phyloP scores from a whole-genome alignment of 2,329 filamentous ascomycete genomes.

The Trichophyton verrucosum region DNA sequence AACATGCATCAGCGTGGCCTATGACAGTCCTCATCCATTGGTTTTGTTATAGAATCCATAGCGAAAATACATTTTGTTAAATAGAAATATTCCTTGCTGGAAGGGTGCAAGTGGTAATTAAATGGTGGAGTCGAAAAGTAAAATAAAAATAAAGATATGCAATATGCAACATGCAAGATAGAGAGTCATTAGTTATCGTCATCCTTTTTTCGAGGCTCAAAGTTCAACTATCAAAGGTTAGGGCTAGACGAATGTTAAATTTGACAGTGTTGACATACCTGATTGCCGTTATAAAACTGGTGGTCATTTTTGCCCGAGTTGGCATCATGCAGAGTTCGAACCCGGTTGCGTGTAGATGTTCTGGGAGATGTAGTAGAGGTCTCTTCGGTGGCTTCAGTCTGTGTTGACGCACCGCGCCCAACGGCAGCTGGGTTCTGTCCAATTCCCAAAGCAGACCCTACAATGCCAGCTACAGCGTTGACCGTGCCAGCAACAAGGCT shows the following conservation, averaged over 20 bases:
- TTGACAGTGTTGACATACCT: constrained; percentile 44
- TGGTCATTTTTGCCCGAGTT: constrained; percentile 45
- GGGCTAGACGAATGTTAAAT: neutral
- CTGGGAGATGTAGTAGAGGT: constrained; percentile 7
- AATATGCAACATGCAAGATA: neutral
- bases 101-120: neutral
- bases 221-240: constrained; percentile 44
- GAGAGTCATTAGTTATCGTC: constrained; percentile 31
- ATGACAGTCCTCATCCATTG: neutral
- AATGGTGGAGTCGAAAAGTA: neutral
- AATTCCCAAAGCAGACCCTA: constrained; percentile 36
- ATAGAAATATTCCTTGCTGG: neutral
- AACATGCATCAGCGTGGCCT: neutral
- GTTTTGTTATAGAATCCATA: neutral
- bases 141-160: neutral
- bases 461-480: constrained; percentile 30
- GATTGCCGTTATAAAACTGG: constrained; percentile 86
- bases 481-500: constrained; percentile 33
- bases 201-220: constrained; percentile 52
- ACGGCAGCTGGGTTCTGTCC: constrained; percentile 15
- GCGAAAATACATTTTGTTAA: neutral
- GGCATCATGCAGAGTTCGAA: constrained; percentile 44
- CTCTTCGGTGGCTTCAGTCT: constrained; percentile 3
- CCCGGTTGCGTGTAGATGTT: constrained; percentile 19
- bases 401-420: neutral